A percentile compares a stretch with the other conserved stretches of the same genome.
phyloP scores from a whole-genome alignment of 371 early-diverging fungal genomes.

The Choanephora cucurbitarum region DNA sequence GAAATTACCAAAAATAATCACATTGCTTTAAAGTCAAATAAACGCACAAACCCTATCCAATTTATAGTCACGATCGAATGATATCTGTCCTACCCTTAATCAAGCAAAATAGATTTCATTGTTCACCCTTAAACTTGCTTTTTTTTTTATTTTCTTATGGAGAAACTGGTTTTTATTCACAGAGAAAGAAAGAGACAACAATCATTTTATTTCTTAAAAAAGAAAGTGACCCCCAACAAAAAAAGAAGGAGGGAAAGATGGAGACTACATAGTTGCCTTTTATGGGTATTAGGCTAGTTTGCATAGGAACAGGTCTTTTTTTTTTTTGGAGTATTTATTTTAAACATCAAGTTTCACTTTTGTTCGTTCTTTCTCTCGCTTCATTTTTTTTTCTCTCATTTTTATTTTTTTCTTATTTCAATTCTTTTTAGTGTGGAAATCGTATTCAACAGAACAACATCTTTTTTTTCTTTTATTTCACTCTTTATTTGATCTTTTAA shows the following conservation, averaged over 20 bases:
- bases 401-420: not conserved
- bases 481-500: not conserved
- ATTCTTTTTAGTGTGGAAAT: too few species aligned
- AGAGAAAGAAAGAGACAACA: not conserved
- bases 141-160: not conserved
- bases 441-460: too few species aligned
- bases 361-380: conserved; percentile 4
- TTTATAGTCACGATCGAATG: not conserved
- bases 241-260: not conserved
- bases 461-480: not conserved
- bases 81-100: not conserved
- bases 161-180: not conserved
- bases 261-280: too few species aligned
- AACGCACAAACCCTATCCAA: not conserved
- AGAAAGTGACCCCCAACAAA: not conserved
- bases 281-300: too few species aligned
- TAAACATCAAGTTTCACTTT: conserved; percentile 2
- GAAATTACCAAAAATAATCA: not conserved
- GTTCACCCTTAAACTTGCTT: not conserved
- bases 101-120: not conserved
- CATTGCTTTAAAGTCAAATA: not conserved
- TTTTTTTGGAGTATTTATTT: too few species aligned
- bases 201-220: conserved; percentile 2
- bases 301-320: too few species aligned
- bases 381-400: not conserved